Evolutionary conservation across 495 filamentous ascomycete genomes (phyloP).

Genomic region (Neurospora sp.): DNA sequence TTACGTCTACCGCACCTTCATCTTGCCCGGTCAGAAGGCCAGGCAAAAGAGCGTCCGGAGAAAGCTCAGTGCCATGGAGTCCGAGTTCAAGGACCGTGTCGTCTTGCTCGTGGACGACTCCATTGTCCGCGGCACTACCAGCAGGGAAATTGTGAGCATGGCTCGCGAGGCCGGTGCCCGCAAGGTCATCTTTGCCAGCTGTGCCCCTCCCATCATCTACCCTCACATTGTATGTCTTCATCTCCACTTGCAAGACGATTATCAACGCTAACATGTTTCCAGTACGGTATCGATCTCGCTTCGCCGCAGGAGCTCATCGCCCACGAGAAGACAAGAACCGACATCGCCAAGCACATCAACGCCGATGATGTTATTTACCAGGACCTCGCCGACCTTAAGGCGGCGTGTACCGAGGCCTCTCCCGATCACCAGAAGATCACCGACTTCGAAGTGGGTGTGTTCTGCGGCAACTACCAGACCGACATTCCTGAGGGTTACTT

Average conservation of each 20-base stretch:
- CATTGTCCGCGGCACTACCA: slow-evolving; percentile 88
- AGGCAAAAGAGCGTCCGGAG: slow-evolving; percentile 70
- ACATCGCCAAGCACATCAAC: slow-evolving; percentile 72
- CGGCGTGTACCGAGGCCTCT: slow-evolving; percentile 65
- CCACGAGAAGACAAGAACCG: slow-evolving; percentile 56
- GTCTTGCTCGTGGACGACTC: slow-evolving; percentile 88
- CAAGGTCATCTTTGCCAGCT: slow-evolving; percentile 84
- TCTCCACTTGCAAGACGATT: background rate
- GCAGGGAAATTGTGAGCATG: slow-evolving; percentile 87
- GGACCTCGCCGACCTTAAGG: slow-evolving; percentile 71
- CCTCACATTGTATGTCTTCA: slow-evolving; percentile 33
- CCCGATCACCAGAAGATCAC: slow-evolving; percentile 37
- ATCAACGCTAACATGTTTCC: background rate
- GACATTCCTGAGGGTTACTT: slow-evolving; percentile 79
- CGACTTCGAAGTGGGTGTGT: slow-evolving; percentile 89
- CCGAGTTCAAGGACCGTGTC: slow-evolving; percentile 76
- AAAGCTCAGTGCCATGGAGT: slow-evolving; percentile 75
- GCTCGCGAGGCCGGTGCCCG: slow-evolving; percentile 82
- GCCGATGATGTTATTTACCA: slow-evolving; percentile 93
- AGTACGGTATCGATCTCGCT: slow-evolving; percentile 86
- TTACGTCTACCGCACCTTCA: slow-evolving; percentile 93
- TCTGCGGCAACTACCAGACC: slow-evolving; percentile 86
- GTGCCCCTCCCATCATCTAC: slow-evolving; percentile 72
- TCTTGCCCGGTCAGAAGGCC: slow-evolving; percentile 81
- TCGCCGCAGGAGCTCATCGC: slow-evolving; percentile 77